phyloP scores from a whole-genome alignment of 345 rosid genomes.

The Gossypium turneri region DNA sequence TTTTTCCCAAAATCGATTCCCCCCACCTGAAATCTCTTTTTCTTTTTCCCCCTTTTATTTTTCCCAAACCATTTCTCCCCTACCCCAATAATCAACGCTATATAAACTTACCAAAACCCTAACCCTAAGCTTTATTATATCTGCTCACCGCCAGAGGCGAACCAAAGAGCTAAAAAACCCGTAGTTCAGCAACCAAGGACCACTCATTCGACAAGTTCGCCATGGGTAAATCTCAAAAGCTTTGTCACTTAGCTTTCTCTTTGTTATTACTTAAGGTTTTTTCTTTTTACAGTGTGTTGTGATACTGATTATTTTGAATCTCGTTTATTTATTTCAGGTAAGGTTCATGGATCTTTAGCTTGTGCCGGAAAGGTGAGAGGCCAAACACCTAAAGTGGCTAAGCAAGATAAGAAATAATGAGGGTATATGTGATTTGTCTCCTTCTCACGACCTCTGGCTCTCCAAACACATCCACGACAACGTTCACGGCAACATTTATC shows the following conservation, averaged over 20 bases:
- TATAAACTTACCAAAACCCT: neutral
- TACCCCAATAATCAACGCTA: neutral
- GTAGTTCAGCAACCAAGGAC: neutral
- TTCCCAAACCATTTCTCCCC: too few species aligned
- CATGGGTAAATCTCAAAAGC: constrained; percentile 18
- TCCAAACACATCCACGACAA: too few species aligned
- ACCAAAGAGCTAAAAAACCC: neutral
- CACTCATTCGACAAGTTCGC: neutral
- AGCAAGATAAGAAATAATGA: constrained; percentile 92
- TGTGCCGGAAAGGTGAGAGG: constrained; percentile 96
- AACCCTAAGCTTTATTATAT: neutral
- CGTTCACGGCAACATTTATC: too few species aligned
- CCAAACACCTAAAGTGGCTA: constrained; percentile 81
- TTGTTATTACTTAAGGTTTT: neutral
- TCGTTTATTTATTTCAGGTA: constrained; percentile 29
- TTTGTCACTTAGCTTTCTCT: neutral
- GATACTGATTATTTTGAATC: neutral
- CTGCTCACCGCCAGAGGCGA: neutral
- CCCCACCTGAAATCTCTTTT: too few species aligned
- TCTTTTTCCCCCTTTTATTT: too few species aligned
- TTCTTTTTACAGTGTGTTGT: neutral
- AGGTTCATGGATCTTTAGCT: constrained; percentile 64
- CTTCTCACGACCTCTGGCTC: too few species aligned
- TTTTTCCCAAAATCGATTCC: too few species aligned
- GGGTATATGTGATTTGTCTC: too few species aligned